Evolutionary conservation across 208 protist species (phyloP).

Genomic region (Tritrichomonas foetus): DNA sequence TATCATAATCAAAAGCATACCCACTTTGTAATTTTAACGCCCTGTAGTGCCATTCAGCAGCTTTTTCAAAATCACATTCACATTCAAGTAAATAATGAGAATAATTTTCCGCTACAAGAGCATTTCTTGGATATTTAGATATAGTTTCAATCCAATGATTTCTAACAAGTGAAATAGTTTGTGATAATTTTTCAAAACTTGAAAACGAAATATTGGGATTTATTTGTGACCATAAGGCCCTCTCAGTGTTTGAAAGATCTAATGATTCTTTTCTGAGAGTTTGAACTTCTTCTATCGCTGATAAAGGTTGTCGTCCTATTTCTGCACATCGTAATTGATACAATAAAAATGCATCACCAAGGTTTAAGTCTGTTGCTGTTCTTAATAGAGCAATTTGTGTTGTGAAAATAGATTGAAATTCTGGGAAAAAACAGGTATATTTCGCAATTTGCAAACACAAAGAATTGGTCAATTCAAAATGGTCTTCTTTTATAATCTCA

Average conservation of each 20-base stretch:
- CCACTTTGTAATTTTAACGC: not conserved
- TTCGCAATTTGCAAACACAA: not conserved
- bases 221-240: not conserved
- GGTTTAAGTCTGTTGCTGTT: not conserved
- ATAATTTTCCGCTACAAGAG: not conserved
- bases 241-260: not conserved
- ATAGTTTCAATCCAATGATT: not conserved
- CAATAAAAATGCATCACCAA: not conserved
- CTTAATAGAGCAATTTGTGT: not conserved
- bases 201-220: not conserved
- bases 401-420: not conserved
- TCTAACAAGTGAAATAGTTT: not conserved
- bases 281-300: not conserved
- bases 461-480: too few relatives aligned
- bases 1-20: not conserved
- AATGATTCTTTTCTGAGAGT: not conserved
- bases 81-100: not conserved
- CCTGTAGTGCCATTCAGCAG: not conserved
- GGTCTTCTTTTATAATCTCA: not conserved
- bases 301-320: not conserved
- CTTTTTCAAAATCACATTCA: not conserved
- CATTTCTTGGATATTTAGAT: not conserved
- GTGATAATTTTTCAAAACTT: not conserved
- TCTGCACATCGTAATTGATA: not conserved
- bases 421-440: not conserved